A percentile compares a stretch with the other conserved stretches of the same genome.
These are phyloP conservation scores for Colletotrichum orbiculare DNA, from an alignment of 2,329 filamentous ascomycete genomes.

Conservation along the genomic window DNA sequence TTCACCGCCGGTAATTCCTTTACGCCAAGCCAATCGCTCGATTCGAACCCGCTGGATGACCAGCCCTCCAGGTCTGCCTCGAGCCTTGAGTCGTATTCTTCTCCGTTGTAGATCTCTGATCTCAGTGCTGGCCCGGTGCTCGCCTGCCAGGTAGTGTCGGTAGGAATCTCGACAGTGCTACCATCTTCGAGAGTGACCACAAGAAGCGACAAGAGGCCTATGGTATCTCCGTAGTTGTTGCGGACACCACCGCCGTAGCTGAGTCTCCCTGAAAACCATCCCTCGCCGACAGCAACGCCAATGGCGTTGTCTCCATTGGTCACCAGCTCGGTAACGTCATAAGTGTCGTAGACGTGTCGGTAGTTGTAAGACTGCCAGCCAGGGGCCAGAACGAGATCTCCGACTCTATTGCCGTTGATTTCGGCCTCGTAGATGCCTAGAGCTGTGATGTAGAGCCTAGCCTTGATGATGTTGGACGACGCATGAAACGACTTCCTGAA, in stretches of 20 bases:
- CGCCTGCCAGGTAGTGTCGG: conserved; percentile 52
- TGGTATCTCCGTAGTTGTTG: conserved; percentile 52
- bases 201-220: conserved; percentile 53
- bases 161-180: conserved; percentile 41
- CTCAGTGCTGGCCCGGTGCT: conserved; percentile 46
- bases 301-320: conserved; percentile 49
- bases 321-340: conserved; percentile 59
- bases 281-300: conserved; percentile 57
- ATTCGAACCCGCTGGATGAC: conserved; percentile 41
- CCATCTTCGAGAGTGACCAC: conserved; percentile 48
- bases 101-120: conserved; percentile 64
- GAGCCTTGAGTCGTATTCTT: conserved; percentile 57
- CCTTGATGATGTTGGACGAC: conserved; percentile 42
- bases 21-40: conserved; percentile 43
- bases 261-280: conserved; percentile 59
- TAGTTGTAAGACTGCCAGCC: conserved; percentile 64
- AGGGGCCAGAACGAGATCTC: conserved; percentile 56
- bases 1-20: conserved; percentile 45
- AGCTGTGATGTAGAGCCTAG: conserved; percentile 59
- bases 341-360: conserved; percentile 63
- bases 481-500: conserved; percentile 38
- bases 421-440: conserved; percentile 58
- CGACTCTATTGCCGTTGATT: conserved; percentile 58
- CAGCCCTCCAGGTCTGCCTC: conserved; percentile 45
- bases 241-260: conserved; percentile 43